These are phyloP conservation scores for Cardiospermum halicacabum DNA, from an alignment of 345 rosid species.

Conservation along the genomic window DNA sequence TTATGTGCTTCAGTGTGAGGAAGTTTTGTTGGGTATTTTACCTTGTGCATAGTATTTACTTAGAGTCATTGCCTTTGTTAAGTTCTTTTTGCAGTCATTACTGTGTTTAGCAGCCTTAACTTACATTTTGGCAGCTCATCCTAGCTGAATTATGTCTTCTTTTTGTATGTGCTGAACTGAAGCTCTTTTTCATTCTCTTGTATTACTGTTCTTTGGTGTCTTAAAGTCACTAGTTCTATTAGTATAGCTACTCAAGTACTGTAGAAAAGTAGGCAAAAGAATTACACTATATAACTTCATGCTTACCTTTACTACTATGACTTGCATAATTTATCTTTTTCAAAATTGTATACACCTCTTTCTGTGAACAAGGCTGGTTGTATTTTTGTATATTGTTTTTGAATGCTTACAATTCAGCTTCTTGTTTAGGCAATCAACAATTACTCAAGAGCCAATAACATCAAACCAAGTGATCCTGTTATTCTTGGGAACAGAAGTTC, in stretches of 20 bases:
- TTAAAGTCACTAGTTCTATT: background rate
- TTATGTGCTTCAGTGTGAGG: background rate
- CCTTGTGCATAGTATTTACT: background rate
- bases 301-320: background rate
- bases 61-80: background rate
- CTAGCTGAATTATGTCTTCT: background rate
- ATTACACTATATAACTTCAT: background rate
- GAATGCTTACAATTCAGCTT: conserved; percentile 11
- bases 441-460: conserved; percentile 70
- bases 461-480: conserved; percentile 68
- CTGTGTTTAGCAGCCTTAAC: background rate
- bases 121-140: background rate
- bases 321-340: no score
- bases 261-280: background rate
- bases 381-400: background rate
- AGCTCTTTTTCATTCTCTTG: background rate
- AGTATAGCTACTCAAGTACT: background rate
- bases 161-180: background rate
- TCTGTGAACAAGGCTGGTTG: background rate
- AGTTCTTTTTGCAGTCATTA: background rate
- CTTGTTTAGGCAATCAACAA: conserved; percentile 57
- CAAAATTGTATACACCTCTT: background rate
- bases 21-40: background rate
- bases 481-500: conserved; percentile 81
- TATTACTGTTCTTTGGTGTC: background rate